Percentiles rank a stretch among this genome's conserved stretches.
These are phyloP conservation scores for Linum trigynum DNA, from an alignment of 345 rosid genomes.

Conservation along the genomic window DNA sequence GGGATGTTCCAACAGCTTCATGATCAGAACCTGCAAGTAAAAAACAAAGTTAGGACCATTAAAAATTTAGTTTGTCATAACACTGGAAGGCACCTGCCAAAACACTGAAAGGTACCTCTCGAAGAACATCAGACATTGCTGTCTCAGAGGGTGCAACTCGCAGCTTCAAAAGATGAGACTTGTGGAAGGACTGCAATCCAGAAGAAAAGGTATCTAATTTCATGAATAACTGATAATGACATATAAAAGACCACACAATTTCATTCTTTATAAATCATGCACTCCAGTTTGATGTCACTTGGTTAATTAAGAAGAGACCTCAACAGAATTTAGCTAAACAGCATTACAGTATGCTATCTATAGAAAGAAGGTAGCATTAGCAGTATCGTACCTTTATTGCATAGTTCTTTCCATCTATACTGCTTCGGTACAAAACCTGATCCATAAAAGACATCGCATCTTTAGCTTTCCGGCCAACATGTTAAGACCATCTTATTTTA, in stretches of 20 bases:
- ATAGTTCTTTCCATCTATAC: slow-evolving; percentile 62
- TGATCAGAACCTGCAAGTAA: slow-evolving; percentile 62
- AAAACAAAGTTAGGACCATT: slow-evolving; percentile 4
- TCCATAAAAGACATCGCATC: neutral
- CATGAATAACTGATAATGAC: neutral
- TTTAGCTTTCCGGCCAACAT: slow-evolving; percentile 6
- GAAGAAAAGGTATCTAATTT: slow-evolving; percentile 1
- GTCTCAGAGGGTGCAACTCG: slow-evolving; percentile 98
- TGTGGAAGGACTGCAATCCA: slow-evolving; percentile 72
- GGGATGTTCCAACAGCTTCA: slow-evolving; percentile 94
- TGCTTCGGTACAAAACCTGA: slow-evolving; percentile 81
- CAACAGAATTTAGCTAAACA: neutral
- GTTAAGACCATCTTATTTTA: slow-evolving; percentile 5
- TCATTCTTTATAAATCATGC: neutral
- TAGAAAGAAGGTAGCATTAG: slow-evolving; percentile 2
- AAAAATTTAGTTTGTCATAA: neutral
- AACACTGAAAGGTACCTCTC: slow-evolving; percentile 48
- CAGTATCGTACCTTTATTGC: slow-evolving; percentile 76
- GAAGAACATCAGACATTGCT: slow-evolving; percentile 93
- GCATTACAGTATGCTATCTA: neutral
- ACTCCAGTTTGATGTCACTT: neutral
- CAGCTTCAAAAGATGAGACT: slow-evolving; percentile 75
- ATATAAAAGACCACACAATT: neutral
- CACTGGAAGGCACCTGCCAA: neutral
- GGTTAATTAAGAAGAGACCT: neutral